Conservation (phyloP, 495 filamentous ascomycete genomes). For the Hypomontagnella submonticulosa region DNA sequence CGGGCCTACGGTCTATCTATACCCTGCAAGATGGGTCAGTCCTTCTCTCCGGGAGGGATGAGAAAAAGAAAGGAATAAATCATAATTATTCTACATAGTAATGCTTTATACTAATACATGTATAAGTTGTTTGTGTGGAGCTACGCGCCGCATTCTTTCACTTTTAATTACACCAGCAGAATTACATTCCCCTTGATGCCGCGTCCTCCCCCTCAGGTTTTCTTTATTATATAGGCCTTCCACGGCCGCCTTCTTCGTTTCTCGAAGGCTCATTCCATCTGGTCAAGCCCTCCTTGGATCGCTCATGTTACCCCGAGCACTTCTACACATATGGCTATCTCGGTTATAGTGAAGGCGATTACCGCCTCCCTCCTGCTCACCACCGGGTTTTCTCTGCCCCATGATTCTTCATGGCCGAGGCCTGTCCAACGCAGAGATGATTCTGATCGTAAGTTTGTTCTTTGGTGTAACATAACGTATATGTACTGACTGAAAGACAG, state of each 20-base stretch:
- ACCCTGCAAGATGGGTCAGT: not conserved
- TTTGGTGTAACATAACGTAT: not conserved
- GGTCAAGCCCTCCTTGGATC: not conserved
- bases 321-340: constrained; percentile 24
- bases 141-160: constrained; percentile 21
- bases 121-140: constrained; percentile 27
- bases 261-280: constrained; percentile 4
- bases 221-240: constrained; percentile 17
- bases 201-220: not conserved
- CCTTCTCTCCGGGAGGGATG: constrained; percentile 10
- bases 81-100: not conserved
- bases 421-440: constrained; percentile 16
- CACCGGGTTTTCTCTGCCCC: constrained; percentile 23
- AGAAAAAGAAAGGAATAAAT: constrained; percentile 17
- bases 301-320: constrained; percentile 19
- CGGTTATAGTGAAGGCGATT: constrained; percentile 30
- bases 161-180: constrained; percentile 14
- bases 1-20: not conserved
- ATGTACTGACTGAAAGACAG: constrained; percentile 23
- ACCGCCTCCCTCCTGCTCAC: constrained; percentile 25
- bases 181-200: constrained; percentile 15
- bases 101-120: not conserved
- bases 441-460: constrained; percentile 23
- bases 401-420: not conserved
- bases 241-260: not conserved